These are phyloP conservation scores for Cryptosporidium felis DNA, from an alignment of 169 alveolate genomes.

Conservation along the genomic window DNA sequence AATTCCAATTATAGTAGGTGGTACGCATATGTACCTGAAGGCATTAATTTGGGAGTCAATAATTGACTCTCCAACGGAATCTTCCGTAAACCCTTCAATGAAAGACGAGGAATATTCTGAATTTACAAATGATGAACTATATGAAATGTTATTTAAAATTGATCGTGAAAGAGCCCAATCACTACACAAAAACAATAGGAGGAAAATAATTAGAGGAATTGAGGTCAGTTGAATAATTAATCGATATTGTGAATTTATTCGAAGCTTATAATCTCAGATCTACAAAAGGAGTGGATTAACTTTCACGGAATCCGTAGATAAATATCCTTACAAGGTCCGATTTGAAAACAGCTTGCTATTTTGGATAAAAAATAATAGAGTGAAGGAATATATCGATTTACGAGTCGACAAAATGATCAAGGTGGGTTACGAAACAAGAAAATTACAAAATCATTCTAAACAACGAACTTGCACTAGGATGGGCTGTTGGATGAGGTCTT, in stretches of 20 bases:
- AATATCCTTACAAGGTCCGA: constrained; percentile 19
- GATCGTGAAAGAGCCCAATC: constrained; percentile 51
- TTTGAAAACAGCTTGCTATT: constrained; percentile 11
- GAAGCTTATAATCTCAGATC: neutral
- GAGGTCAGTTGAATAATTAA: constrained; percentile 37
- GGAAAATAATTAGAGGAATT: constrained; percentile 39
- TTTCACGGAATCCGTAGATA: neutral
- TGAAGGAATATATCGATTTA: neutral
- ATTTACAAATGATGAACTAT: neutral
- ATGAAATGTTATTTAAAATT: neutral
- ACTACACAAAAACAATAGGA: constrained; percentile 32
- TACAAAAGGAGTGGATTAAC: neutral
- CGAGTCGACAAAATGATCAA: constrained; percentile 6
- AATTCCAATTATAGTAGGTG: constrained; percentile 64
- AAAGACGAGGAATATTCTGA: constrained; percentile 42
- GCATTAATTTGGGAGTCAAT: constrained; percentile 56
- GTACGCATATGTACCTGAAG: constrained; percentile 54
- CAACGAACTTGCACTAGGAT: neutral
- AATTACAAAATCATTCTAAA: neutral
- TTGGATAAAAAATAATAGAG: constrained; percentile 9
- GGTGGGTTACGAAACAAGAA: neutral
- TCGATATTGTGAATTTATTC: neutral
- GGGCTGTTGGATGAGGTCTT: constrained; percentile 46
- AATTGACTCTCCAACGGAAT: neutral
- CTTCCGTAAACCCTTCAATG: constrained; percentile 8